These are phyloP conservation scores for Stachybotrys chartarum DNA, from an alignment of 2,329 filamentous ascomycete genomes.

Conservation along the genomic window DNA sequence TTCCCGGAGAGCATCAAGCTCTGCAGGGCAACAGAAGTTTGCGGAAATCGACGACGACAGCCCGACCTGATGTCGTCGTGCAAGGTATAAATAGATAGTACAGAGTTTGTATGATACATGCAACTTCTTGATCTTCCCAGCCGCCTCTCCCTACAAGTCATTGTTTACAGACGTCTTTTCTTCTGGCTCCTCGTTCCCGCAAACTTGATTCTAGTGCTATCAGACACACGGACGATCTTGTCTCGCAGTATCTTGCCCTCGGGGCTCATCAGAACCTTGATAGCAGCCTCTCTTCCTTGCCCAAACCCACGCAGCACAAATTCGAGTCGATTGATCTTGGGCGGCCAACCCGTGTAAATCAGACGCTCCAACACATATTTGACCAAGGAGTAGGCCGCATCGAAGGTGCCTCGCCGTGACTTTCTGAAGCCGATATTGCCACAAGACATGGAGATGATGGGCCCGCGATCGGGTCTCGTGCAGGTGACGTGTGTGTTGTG, in stretches of 20 bases:
- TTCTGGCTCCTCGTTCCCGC: conserved; percentile 83
- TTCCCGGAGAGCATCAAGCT: not conserved
- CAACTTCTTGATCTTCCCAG: conserved; percentile 5
- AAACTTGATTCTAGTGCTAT: conserved; percentile 89
- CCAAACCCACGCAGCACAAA: conserved; percentile 82
- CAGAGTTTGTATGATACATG: conserved; percentile 28
- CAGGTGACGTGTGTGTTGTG: conserved; percentile 96
- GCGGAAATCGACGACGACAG: conserved; percentile 8
- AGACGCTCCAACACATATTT: conserved; percentile 79
- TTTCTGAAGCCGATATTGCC: conserved; percentile 94
- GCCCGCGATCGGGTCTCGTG: conserved; percentile 70
- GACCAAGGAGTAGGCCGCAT: conserved; percentile 85
- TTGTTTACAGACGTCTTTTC: conserved; percentile 62
- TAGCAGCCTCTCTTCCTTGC: conserved; percentile 76
- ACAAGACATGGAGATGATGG: conserved; percentile 71
- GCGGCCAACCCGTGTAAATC: conserved; percentile 70
- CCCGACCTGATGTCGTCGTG: conserved; percentile 9
- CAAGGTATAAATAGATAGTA: conserved; percentile 19
- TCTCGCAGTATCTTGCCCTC: conserved; percentile 72
- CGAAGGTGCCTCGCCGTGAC: conserved; percentile 71
- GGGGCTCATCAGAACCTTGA: conserved; percentile 79
- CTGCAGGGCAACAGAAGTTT: conserved; percentile 16
- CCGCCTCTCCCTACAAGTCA: conserved; percentile 2
- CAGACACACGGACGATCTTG: conserved; percentile 73
- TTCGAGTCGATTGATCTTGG: conserved; percentile 71